Conservation (phyloP, 371 early-diverging fungal species). For the Mucor velutinosus region DNA sequence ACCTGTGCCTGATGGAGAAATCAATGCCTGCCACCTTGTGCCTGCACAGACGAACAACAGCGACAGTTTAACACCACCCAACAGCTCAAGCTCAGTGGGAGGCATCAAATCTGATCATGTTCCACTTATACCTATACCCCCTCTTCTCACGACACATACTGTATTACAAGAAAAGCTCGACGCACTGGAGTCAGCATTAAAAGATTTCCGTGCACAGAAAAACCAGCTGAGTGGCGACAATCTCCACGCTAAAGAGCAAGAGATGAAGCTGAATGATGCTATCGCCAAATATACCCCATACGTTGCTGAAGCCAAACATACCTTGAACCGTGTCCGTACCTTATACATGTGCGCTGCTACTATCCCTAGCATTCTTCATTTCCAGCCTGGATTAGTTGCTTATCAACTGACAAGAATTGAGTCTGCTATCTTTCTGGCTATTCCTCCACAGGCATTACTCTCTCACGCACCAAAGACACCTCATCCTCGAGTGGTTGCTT, state of each 20-base stretch:
- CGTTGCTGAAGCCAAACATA: slow-evolving; percentile 52
- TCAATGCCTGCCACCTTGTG: slow-evolving; percentile 44
- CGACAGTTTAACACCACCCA: slow-evolving; percentile 35
- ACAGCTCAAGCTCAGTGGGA: background rate
- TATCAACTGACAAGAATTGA: slow-evolving; percentile 78
- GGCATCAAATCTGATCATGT: slow-evolving; percentile 36
- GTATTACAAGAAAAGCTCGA: slow-evolving; percentile 44
- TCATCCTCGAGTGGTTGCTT: slow-evolving; percentile 69
- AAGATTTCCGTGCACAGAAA: slow-evolving; percentile 15
- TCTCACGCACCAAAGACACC: slow-evolving; percentile 71
- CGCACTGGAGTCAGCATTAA: slow-evolving; percentile 30
- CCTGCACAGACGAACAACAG: slow-evolving; percentile 56
- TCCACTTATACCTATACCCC: slow-evolving; percentile 59
- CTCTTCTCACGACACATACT: slow-evolving; percentile 56
- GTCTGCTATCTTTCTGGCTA: slow-evolving; percentile 67
- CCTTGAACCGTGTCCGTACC: slow-evolving; percentile 60
- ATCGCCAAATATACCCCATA: slow-evolving; percentile 46
- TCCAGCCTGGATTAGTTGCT: slow-evolving; percentile 69
- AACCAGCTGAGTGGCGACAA: slow-evolving; percentile 27
- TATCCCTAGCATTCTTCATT: slow-evolving; percentile 64
- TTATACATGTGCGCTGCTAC: slow-evolving; percentile 62
- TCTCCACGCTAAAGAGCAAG: slow-evolving; percentile 35
- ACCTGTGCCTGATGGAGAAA: slow-evolving; percentile 40
- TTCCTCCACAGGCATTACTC: slow-evolving; percentile 67
- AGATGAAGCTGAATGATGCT: slow-evolving; percentile 17